phyloP scores from a whole-genome alignment of 257 asterid genomes.

The Solanum ossicruentum region DNA sequence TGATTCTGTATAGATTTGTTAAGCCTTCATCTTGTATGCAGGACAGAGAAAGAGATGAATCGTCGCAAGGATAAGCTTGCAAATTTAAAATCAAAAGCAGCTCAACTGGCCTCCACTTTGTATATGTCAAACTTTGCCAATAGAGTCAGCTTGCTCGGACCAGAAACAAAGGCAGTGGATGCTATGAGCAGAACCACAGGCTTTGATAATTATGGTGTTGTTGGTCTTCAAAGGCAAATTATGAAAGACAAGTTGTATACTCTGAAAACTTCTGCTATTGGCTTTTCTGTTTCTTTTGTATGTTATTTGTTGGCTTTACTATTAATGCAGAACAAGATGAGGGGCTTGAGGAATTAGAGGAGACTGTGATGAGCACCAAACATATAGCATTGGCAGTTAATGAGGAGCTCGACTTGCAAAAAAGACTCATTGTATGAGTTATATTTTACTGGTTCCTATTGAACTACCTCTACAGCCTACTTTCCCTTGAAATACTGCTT shows the following conservation, averaged over 20 bases:
- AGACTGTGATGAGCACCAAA: slow-evolving; percentile 76
- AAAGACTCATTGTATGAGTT: slow-evolving; percentile 70
- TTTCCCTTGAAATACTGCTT: neutral
- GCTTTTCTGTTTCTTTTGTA: neutral
- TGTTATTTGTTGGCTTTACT: neutral
- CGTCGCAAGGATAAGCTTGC: slow-evolving; percentile 70
- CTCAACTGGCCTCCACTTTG: slow-evolving; percentile 68
- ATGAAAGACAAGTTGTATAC: slow-evolving; percentile 58
- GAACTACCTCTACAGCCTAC: neutral
- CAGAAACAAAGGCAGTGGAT: slow-evolving; percentile 77
- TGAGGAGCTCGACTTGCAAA: slow-evolving; percentile 84
- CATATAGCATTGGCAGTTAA: slow-evolving; percentile 90
- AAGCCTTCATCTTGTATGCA: slow-evolving; percentile 12
- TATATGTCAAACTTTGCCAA: slow-evolving; percentile 80
- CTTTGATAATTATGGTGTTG: slow-evolving; percentile 79
- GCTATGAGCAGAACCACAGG: slow-evolving; percentile 64
- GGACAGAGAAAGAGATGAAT: slow-evolving; percentile 83
- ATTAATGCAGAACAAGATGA: slow-evolving; percentile 74
- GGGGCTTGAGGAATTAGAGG: slow-evolving; percentile 77
- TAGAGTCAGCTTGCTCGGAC: slow-evolving; percentile 87
- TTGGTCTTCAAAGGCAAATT: slow-evolving; percentile 81
- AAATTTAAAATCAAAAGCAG: slow-evolving; percentile 60
- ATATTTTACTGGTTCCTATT: slow-evolving; percentile 1
- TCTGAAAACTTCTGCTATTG: neutral
- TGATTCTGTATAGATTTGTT: neutral